Conservation (phyloP, 1,284 basidiomycete species). For the Trichosporon faecale region DNA sequence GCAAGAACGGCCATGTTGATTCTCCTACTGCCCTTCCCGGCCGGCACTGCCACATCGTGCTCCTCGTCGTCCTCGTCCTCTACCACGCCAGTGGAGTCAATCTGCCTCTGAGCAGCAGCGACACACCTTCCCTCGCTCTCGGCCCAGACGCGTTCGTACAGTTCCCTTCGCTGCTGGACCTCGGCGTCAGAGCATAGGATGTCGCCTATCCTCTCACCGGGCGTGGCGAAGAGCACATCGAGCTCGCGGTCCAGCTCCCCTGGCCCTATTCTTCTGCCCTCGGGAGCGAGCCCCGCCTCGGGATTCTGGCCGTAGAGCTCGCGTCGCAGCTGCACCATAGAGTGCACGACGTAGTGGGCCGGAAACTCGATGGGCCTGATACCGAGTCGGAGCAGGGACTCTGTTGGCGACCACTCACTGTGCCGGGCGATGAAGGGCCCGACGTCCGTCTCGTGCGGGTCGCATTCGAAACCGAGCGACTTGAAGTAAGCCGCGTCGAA, state of each 20-base stretch:
- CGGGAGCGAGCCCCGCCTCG: slow-evolving; percentile 10
- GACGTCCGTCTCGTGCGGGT: slow-evolving; percentile 27
- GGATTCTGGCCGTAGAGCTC: slow-evolving; percentile 14
- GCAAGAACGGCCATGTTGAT: slow-evolving; percentile 14
- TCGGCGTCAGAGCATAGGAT: slow-evolving; percentile 10
- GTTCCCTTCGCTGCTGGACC: background rate
- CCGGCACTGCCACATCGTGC: background rate
- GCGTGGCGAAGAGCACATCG: slow-evolving; percentile 19
- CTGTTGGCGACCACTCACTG: slow-evolving; percentile 32
- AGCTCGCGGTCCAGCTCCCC: slow-evolving; percentile 26
- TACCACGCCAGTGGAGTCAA: background rate
- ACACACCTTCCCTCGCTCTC: background rate
- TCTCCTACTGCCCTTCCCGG: background rate
- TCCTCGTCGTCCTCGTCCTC: background rate
- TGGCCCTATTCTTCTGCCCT: background rate
- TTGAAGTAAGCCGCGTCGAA: slow-evolving; percentile 29
- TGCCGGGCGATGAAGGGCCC: slow-evolving; percentile 28
- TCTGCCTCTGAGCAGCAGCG: background rate
- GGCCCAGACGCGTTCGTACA: background rate
- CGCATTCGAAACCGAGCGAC: slow-evolving; percentile 28
- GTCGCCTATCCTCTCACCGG: slow-evolving; percentile 14
- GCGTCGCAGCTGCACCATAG: slow-evolving; percentile 20
- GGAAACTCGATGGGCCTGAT: slow-evolving; percentile 36
- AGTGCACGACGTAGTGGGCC: slow-evolving; percentile 31
- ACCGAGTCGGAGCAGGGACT: slow-evolving; percentile 34